Conservation (phyloP, 179 eudicot species). For the Amaranthus tricolor region DNA sequence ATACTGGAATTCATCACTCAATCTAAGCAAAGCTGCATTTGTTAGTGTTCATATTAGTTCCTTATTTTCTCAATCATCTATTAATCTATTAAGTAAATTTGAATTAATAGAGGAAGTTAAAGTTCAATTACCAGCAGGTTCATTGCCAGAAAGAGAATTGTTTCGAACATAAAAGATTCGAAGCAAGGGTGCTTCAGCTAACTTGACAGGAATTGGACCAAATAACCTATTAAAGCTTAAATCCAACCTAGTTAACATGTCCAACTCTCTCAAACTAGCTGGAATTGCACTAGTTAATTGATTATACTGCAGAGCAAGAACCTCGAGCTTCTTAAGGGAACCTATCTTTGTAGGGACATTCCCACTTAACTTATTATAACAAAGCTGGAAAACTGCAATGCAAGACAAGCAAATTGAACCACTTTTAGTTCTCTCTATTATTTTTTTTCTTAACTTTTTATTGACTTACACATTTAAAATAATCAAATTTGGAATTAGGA, state of each 20-base stretch:
- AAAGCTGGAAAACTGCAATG: constrained; percentile 69
- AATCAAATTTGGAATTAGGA: background rate
- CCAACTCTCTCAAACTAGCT: constrained; percentile 70
- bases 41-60: constrained; percentile 14
- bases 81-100: background rate
- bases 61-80: background rate
- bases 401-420: constrained; percentile 22
- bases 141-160: constrained; percentile 75
- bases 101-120: background rate
- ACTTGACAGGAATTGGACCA: constrained; percentile 71
- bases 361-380: constrained; percentile 74
- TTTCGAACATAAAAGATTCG: constrained; percentile 62
- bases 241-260: constrained; percentile 64
- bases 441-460: background rate
- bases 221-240: constrained; percentile 67
- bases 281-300: constrained; percentile 72
- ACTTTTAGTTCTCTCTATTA: constrained; percentile 3
- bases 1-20: constrained; percentile 63
- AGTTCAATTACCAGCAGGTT: constrained; percentile 60
- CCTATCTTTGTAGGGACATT: constrained; percentile 72
- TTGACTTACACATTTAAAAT: background rate
- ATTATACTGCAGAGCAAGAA: constrained; percentile 73
- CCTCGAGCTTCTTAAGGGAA: constrained; percentile 63
- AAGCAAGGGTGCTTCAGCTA: constrained; percentile 60
- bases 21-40: constrained; percentile 59